Base-by-base conservation (phyloP, 768 basidiomycete genomes). In the Peribolospora kevripleyi region DNA sequence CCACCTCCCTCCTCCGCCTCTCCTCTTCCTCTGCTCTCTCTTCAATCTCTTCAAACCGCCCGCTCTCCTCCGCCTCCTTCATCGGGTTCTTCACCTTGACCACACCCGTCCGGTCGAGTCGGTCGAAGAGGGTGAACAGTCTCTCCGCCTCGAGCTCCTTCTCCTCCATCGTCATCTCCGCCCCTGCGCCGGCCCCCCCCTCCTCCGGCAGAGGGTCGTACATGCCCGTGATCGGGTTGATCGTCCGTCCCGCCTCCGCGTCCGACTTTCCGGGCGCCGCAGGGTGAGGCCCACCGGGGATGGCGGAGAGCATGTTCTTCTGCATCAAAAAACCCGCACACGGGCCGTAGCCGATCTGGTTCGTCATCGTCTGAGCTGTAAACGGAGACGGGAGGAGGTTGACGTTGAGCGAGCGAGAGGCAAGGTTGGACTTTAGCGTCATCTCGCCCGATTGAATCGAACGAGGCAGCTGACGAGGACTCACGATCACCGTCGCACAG, bases 261-360 rank as follows among this genome's bases (percentile, higher is more conserved):
- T 9, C 47, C 50, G 37, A 14, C 36, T 51, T 5, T 72, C 67
- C 38, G 70, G 67, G 13, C 72, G 72, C 6, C 63, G 52, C 7
- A 70, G 14, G 2, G 70, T 66, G n/a, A 56, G 52, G 13, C 59
- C n/a, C 3, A 70, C 66, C 4, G 72, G 71, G 1, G 79, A 82
- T 5, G 25, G 77, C 74, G 54, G 67, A 74, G 63, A 82, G 72
- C 61, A 97, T 73, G 11, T 87, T 88, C 64, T 87, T 90, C 65
- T 82, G 79, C 70, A 86, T 90, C 37, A 98, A 73, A 73, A 86
- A 83, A 0, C 93, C 93, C 0, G 88, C 86, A 46, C 88, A 86
- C 65, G 88, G 88, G 46, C 91, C 91, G 62, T 98, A 98, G 6
- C 91, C 91, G 53, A 93, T 75, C 48, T 82, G 75, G 4, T 77